Base-by-base conservation (phyloP, 2,329 filamentous ascomycete species). In the Podosphaera xanthii region DNA sequence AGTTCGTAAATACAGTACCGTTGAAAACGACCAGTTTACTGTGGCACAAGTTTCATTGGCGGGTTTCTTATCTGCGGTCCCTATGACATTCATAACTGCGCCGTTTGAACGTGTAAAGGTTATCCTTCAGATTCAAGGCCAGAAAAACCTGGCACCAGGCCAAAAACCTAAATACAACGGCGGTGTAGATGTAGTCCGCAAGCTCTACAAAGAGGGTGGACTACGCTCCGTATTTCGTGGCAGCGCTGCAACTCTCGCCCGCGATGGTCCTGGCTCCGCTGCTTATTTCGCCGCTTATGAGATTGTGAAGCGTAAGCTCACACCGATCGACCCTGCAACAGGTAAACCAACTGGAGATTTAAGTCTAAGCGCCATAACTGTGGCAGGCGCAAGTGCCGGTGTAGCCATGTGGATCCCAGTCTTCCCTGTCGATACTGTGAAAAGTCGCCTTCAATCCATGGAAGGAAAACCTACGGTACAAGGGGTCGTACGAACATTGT, bases 361-460 rank as follows among this genome's bases (percentile, higher is more conserved):
- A 60, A 91, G 85, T 67, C 75, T 98, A 63, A 74, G 80, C 1
- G 92, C 92, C 9, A 79, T 98, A 60, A 87, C 90, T 66, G 79
- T 81, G 35, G 92, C 92, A 1, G 92, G 92, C 66, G 92, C 87
- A 63, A 86, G 84, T 3, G 92, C 92, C 0, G 92, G 92, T 68
- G 81, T 98, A 34, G 92, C 92, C 63, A 98, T 98, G 92, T 98
- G 92, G 92, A 92, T 96, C 65, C 90, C 92, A 59, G 90, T 98
- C 49, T 98, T 98, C 79, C 92, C 92, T 31, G 79, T 98, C 63
- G 92, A 98, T 69, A 98, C 92, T 0, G 83, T 98, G 74, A 98
- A 98, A 80, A 90, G 84, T 63, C 78, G 90, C 44, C 74, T 98
- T 70, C 92, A 98, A 77, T 94, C 87, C 50, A 88, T 88, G 49